Base-by-base conservation (phyloP, 2,329 filamentous ascomycete genomes). In the Trichoderma gracile region DNA sequence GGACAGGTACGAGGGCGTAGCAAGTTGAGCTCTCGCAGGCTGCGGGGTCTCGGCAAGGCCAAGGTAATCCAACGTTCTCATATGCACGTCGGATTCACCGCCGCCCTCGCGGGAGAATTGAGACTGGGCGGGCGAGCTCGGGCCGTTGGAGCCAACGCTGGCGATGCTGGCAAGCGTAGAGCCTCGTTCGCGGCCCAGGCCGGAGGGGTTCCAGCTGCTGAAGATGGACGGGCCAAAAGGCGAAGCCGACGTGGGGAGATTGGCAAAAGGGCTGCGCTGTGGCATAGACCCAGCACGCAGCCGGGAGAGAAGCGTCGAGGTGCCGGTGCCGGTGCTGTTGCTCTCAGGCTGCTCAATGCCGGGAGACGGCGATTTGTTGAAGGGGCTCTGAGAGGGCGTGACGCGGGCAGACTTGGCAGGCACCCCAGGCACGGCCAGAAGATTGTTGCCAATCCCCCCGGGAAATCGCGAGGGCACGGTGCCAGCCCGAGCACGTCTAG, bases 401-500 rank as follows among this genome's bases (percentile, higher is more conserved):
- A 90, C 90, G 66, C 93, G 88, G 38, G 91, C 91, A 6, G 92
- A 90, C 75, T 96, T 95, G 60, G 91, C 85, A 56, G 89, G 83
- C 71, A 86, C 71, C 21, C 79, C 74, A 12, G 88, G 83, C 17
- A 87, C 77, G 69, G 81, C 84, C 42, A 83, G 74, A 61, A 89
- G 76, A 30, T 85, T 84, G 72, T 84, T 88, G 64, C 86, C 81
- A 5, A 86, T 84, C 59, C 87, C 87, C 27, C 90, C 89, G 17
- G 91, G 90, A 33, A 99, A 96, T 68, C 94, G 86, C 52, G 95
- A 98, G 23, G 95, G 95, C n/a, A 99, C 88, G 3, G 95, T 99
- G 69, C 95, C 95, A 66, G 95, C 95, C 75, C 95, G 88, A 70
- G 92, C 90, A 74, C 95, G 88, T 69, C 95, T 87, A 54, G 87